Evolutionary conservation across 305 asterid genomes (phyloP).

Genomic region (Fraxinus albicans): DNA sequence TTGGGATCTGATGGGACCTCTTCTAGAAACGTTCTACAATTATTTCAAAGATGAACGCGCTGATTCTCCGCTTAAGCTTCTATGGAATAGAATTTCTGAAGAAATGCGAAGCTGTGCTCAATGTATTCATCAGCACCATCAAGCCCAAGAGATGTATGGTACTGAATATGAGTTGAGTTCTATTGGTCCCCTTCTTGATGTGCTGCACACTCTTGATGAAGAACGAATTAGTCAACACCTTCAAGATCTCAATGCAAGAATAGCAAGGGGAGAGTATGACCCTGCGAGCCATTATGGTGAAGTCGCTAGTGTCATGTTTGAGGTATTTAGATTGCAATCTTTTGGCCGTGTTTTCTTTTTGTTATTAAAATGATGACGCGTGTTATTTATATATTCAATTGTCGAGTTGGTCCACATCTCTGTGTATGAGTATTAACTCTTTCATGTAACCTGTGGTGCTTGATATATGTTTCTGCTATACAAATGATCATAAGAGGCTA

Average conservation of each 20-base stretch:
- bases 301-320: slow-evolving; percentile 85
- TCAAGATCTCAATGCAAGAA: slow-evolving; percentile 65
- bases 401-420: slow-evolving; percentile 17
- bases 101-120: slow-evolving; percentile 81
- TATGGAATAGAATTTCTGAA: slow-evolving; percentile 66
- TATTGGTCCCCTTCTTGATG: slow-evolving; percentile 81
- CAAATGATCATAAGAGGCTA: not conserved
- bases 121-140: slow-evolving; percentile 94
- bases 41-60: slow-evolving; percentile 59
- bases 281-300: slow-evolving; percentile 52
- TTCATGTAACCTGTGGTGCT: slow-evolving; percentile 5
- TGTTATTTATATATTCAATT: not conserved
- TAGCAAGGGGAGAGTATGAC: slow-evolving; percentile 61
- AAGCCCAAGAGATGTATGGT: slow-evolving; percentile 73
- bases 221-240: slow-evolving; percentile 75
- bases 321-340: slow-evolving; percentile 49
- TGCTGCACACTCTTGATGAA: slow-evolving; percentile 76
- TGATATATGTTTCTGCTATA: not conserved
- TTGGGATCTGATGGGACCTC: slow-evolving; percentile 94
- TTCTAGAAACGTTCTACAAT: slow-evolving; percentile 87
- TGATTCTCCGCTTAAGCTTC: slow-evolving; percentile 82
- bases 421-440: not conserved
- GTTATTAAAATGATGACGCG: not conserved
- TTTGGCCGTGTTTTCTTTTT: slow-evolving; percentile 19
- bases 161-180: slow-evolving; percentile 72